Conservation (phyloP, 768 basidiomycete genomes). For the Panellus pusillus region DNA sequence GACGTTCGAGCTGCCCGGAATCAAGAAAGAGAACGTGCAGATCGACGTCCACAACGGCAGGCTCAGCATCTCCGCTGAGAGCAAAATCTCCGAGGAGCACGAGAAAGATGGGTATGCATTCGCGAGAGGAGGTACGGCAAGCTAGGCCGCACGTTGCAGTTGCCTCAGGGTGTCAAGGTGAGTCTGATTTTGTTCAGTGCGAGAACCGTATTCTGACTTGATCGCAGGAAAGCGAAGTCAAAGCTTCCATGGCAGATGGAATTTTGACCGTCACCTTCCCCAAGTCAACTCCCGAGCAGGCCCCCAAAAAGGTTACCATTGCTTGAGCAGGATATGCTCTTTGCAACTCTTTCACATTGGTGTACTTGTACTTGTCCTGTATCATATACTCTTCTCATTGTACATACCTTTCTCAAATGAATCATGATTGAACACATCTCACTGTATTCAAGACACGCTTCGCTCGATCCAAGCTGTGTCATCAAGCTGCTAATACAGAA, state of each 20-base stretch:
- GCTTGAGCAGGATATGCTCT: constrained; percentile 20
- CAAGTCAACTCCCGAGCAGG: constrained; percentile 39
- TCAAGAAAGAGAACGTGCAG: constrained; percentile 52
- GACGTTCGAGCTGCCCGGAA: constrained; percentile 59
- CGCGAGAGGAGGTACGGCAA: constrained; percentile 53
- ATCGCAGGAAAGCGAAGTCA: constrained; percentile 32
- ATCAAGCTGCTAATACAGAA: constrained; percentile 50
- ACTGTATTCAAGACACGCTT: too few species aligned
- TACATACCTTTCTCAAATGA: too few species aligned
- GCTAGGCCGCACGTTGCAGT: constrained; percentile 47
- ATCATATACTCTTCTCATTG: too few species aligned
- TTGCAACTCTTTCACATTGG: background rate
- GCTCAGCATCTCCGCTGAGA: constrained; percentile 55
- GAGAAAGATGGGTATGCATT: constrained; percentile 42
- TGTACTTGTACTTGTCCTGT: too few species aligned
- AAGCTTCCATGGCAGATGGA: constrained; percentile 52
- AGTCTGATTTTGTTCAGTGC: constrained; percentile 13
- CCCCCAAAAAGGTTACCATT: constrained; percentile 36
- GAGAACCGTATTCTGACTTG: background rate
- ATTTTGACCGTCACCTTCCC: constrained; percentile 54
- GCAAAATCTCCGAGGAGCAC: constrained; percentile 33
- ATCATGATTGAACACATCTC: too few species aligned
- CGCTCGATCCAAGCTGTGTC: too few species aligned
- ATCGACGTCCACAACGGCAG: constrained; percentile 54
- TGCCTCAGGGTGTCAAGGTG: constrained; percentile 57